These are phyloP conservation scores for Scortechinia acanthostroma DNA, from an alignment of 2,329 filamentous ascomycete species.

Conservation along the genomic window DNA sequence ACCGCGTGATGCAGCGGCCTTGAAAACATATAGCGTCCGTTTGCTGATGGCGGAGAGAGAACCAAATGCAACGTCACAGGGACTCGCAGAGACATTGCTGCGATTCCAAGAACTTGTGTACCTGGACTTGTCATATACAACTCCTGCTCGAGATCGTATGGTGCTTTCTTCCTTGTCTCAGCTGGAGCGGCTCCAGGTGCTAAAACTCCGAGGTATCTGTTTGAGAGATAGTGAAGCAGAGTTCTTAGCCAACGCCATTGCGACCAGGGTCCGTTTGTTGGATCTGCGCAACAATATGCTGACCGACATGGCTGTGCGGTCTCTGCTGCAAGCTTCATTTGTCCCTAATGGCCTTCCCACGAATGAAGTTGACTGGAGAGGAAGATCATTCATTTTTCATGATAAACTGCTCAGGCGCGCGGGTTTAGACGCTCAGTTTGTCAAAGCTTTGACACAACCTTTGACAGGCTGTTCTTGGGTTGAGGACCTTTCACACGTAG, in stretches of 20 bases:
- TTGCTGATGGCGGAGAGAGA: conserved; percentile 47
- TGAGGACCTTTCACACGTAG: conserved; percentile 41
- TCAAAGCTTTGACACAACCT: conserved; percentile 26
- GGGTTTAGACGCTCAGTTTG: not conserved
- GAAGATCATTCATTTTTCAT: too few relatives aligned
- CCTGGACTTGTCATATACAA: not conserved
- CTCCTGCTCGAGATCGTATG: conserved; percentile 31
- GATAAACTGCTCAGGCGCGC: not conserved
- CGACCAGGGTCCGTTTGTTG: conserved; percentile 40
- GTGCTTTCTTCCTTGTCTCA: conserved; percentile 36
- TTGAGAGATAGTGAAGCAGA: conserved; percentile 42
- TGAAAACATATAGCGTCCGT: too few relatives aligned
- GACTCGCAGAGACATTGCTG: conserved; percentile 38
- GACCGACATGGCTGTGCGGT: conserved; percentile 42
- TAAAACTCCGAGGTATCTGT: conserved; percentile 44
- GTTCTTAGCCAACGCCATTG: conserved; percentile 40
- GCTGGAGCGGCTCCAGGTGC: conserved; percentile 40
- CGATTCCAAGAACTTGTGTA: conserved; percentile 33
- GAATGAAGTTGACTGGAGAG: too few relatives aligned
- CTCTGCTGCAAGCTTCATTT: conserved; percentile 42
- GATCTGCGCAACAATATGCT: conserved; percentile 48
- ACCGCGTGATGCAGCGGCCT: too few relatives aligned
- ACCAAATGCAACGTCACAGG: conserved; percentile 45
- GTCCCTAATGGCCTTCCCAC: conserved; percentile 7
- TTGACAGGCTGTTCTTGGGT: conserved; percentile 44